Evolutionary conservation across 2,329 filamentous ascomycete species (phyloP).

Genomic region (Fusarium penzigii): DNA sequence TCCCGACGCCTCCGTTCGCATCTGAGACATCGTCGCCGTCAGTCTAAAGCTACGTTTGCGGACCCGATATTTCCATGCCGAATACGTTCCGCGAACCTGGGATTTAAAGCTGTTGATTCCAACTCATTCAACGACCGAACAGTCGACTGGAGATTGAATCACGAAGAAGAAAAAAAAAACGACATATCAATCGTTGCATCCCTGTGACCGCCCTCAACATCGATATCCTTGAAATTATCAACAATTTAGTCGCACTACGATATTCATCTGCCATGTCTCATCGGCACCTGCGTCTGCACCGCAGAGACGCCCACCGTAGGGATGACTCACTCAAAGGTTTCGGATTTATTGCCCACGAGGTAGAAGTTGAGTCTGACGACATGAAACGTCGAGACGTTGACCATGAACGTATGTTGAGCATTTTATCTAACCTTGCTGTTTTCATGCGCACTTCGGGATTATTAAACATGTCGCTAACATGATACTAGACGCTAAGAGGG

Average conservation of each 20-base stretch:
- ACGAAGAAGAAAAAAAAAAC: conserved; percentile 5
- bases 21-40: conserved; percentile 29
- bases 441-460: background rate
- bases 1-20: conserved; percentile 10
- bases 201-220: no score
- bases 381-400: conserved; percentile 11
- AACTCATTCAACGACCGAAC: conserved; percentile 20
- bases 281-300: conserved; percentile 32
- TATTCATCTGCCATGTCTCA: conserved; percentile 31
- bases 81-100: conserved; percentile 31
- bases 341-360: conserved; percentile 26
- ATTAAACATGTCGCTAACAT: background rate
- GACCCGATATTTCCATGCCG: conserved; percentile 21
- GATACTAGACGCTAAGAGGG: conserved; percentile 17
- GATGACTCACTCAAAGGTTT: conserved; percentile 30
- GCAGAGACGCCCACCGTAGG: conserved; percentile 5
- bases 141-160: conserved; percentile 11
- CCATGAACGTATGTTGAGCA: background rate
- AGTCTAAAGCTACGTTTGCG: conserved; percentile 17
- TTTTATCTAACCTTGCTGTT: background rate
- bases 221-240: background rate
- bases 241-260: background rate
- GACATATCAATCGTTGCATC: background rate
- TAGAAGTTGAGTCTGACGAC: conserved; percentile 12
- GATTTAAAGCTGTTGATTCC: conserved; percentile 31